Base-by-base conservation (phyloP, 768 basidiomycete species). In the Heimioporus sp. region DNA sequence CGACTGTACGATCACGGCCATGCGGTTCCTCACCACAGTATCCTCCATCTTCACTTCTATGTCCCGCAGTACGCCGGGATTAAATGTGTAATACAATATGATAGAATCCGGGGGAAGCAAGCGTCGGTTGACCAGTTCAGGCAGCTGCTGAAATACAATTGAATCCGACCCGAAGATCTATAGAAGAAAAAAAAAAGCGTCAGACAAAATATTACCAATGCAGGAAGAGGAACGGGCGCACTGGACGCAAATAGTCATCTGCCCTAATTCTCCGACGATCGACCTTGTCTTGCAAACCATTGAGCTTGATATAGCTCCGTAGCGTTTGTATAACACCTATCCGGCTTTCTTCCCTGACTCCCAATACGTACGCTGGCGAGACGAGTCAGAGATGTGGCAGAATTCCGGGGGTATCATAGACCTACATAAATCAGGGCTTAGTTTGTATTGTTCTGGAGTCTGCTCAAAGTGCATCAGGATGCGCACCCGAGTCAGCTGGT, bases 291-390 rank as follows among this genome's bases (percentile, higher is more conserved):
- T 92, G 90, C 16, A 95, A 71, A 21, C 83, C 81, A 58, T 92
- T 77, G 13, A 86, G 73, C 65, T 94, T 96, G 72, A 97, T 88
- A 60, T 95, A 93, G 62, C 88, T 90, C 95, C 95, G 98, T 11
- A 97, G 66, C 0, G 89, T 81, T 50, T 91, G 86, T 16, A 96
- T 79, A 16, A 91, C 81, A 8, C 87, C 90, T 20, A 86, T 74
- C 28, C 91, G 80, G 34, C 89, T 92, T 28, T 91, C 92, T 64
- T 97, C 90, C 59, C 87, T 87, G 65, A 94, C 78, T 17, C 84
- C 86, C 37, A 98, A 75, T 12, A 93, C 67, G 41, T 74, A 76
- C 1, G 76, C 87, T 87, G 53, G 31, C 31, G 13, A 32, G 9
- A 6, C 17, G 32, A 16, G 15, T 30, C 17, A 46, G n/a, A 64